Base-by-base conservation (phyloP, 2,329 filamentous ascomycete species). In the Pseudopyricularia javanii region DNA sequence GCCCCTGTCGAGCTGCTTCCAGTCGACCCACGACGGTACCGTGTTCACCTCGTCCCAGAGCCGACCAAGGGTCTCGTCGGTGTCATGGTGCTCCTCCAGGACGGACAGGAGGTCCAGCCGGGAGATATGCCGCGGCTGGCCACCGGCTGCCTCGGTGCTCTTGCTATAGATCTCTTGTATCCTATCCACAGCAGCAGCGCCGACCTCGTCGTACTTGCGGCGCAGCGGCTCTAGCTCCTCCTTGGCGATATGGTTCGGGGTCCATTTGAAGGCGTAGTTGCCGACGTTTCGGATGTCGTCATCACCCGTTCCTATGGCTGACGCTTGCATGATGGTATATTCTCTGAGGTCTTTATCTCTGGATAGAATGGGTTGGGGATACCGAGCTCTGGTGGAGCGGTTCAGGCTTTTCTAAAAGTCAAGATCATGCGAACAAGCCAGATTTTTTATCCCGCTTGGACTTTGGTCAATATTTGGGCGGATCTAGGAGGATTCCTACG, bases 1-100 rank as follows among this genome's bases (percentile, higher is more conserved):
- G 0, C 82, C 82, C 57, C 83, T 69, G 53, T 72, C 68, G 26
- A 86, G 78, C 59, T 85, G 82, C 1, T 70, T 74, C 83, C 83
- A 86, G 56, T 85, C 76, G 0, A 86, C 82, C 81, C 82, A 85
- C 0, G 73, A 69, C 0, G 83, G 82, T 3, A 85, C 70, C 0
- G 71, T 76, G 50, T 79, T 78, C 28, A 82, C 69, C 56, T 84
- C 69, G 2, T 65, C 63, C 82, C 82, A 85, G 6, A 86, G 65
- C 49, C 72, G 22, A 12, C 33, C 6, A 3, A 61, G 68, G 49
- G 74, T 71, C 3, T 71, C 66, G 57, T 83, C 72, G 15, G 68
- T 67, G 5, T 68, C 63, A 15, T 69, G 67, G 61, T 83, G 70
- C 4, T 79, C 72, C 56, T 40, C 43, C 11, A 54, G 50, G 4